phyloP scores from a whole-genome alignment of 345 rosid genomes.

The Brassica cretica region DNA sequence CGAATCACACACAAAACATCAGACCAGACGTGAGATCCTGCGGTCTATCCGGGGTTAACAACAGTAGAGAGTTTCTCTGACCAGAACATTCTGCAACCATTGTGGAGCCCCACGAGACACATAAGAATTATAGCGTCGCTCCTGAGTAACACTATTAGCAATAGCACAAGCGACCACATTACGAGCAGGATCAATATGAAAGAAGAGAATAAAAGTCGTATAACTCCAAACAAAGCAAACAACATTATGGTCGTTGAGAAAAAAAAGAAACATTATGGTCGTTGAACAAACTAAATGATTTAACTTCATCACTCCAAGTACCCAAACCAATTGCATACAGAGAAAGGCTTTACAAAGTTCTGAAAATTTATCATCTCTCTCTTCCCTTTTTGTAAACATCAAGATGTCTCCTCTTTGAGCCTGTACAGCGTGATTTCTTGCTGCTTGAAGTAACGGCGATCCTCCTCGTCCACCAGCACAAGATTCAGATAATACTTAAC shows the following conservation, averaged over 20 bases:
- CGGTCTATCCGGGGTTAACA: too few species aligned
- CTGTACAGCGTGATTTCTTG: conserved; percentile 90
- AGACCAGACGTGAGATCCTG: too few species aligned
- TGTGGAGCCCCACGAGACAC: too few species aligned
- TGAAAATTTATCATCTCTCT: conserved; percentile 9
- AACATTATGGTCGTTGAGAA: conserved; percentile 1
- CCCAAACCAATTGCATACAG: conserved; percentile 26
- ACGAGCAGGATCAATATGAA: too few species aligned
- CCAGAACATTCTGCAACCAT: too few species aligned
- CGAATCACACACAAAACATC: too few species aligned
- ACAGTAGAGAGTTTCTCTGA: too few species aligned
- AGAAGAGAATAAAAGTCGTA: conserved; percentile 4
- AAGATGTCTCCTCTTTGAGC: conserved; percentile 58
- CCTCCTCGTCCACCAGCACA: conserved; percentile 95
- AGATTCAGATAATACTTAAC: conserved; percentile 95
- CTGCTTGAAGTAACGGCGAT: conserved; percentile 94
- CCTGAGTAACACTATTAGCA: too few species aligned
- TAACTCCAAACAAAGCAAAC: conserved; percentile 26
- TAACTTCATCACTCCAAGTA: conserved; percentile 21
- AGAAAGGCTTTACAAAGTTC: conserved; percentile 46
- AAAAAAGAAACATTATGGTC: neutral
- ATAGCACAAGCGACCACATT: too few species aligned
- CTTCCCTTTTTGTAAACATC: conserved; percentile 26
- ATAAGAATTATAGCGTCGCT: too few species aligned
- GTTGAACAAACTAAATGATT: conserved; percentile 30